Percentiles rank a stretch among this genome's conserved stretches.
Conservation (phyloP, 75 land plant genomes). For the Gnetum montanum region DNA sequence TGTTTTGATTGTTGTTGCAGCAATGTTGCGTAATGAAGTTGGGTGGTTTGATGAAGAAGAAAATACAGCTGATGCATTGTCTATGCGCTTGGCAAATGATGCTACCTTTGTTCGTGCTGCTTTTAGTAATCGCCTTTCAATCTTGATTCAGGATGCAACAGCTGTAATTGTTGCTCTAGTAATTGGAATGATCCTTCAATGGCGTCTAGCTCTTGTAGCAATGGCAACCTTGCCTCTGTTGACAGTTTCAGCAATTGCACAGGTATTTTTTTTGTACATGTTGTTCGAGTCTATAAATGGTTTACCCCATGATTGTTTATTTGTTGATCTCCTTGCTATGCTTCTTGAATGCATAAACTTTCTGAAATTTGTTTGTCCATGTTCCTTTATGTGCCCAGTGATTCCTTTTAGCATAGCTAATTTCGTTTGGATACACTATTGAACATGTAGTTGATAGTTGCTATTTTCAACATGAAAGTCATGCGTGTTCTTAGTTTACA, state of each 20-base stretch:
- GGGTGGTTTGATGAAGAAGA: conserved; percentile 99
- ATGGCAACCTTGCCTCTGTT: conserved; percentile 84
- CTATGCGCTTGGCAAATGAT: conserved; percentile 99
- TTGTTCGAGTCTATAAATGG: not conserved
- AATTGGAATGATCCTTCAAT: conserved; percentile 71
- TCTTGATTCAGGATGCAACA: conserved; percentile 87
- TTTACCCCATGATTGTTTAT: not conserved
- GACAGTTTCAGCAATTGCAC: conserved; percentile 83
- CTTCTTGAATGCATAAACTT: too few relatives aligned
- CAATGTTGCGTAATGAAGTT: conserved; percentile 97
- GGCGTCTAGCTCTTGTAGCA: conserved; percentile 91
- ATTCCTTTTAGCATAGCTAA: too few relatives aligned
- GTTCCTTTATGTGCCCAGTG: too few relatives aligned
- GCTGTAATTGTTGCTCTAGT: conserved; percentile 87
- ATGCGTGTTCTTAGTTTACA: too few relatives aligned
- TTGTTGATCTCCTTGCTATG: too few relatives aligned
- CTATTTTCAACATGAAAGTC: too few relatives aligned
- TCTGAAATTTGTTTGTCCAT: too few relatives aligned
- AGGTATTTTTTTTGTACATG: conserved; percentile 30
- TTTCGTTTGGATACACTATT: too few relatives aligned
- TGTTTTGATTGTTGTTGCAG: conserved; percentile 30
- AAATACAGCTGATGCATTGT: conserved; percentile 89
- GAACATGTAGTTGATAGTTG: too few relatives aligned
- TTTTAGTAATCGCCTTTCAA: conserved; percentile 94
- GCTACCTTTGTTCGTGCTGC: conserved; percentile 98